Evolutionary conservation across 1,139 yeast species (phyloP).

Genomic region (Taphrina deformans): DNA sequence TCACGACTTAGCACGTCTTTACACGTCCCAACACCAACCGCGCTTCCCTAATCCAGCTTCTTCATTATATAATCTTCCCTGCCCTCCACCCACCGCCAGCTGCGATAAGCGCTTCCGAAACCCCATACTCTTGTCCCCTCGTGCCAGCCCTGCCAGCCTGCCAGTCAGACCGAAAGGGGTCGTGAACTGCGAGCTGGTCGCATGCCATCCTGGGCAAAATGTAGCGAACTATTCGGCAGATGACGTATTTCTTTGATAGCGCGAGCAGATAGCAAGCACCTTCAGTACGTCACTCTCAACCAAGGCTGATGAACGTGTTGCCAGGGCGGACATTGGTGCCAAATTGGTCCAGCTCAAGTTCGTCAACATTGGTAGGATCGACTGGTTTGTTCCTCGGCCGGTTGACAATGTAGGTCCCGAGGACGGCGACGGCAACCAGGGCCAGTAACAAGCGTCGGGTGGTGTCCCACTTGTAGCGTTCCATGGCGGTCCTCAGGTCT

Average conservation of each 20-base stretch:
- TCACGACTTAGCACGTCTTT: conserved; percentile 18
- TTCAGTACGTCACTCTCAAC: background rate
- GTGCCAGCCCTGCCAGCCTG: background rate
- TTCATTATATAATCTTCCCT: background rate
- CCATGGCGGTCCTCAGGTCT: conserved; percentile 33
- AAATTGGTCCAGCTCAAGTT: background rate
- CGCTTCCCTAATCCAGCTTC: conserved; percentile 3
- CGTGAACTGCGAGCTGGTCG: background rate
- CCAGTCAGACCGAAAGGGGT: too few species aligned
- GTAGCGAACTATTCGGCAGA: background rate
- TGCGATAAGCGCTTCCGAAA: too few species aligned
- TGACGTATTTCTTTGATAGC: background rate
- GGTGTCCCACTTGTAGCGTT: conserved; percentile 34
- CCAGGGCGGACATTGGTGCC: conserved; percentile 11
- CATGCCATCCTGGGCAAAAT: background rate
- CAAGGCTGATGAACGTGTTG: conserved; percentile 26
- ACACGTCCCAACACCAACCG: conserved; percentile 14
- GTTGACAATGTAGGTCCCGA: conserved; percentile 30
- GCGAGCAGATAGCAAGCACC: background rate
- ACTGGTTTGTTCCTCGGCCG: conserved; percentile 7
- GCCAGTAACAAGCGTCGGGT: conserved; percentile 37
- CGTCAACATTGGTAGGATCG: background rate
- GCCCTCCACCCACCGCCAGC: background rate
- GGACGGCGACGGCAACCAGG: conserved; percentile 23
- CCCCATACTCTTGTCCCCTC: background rate